These are phyloP conservation scores for Alternaria viburni DNA, from an alignment of 2,329 filamentous ascomycete genomes.

Conservation along the genomic window DNA sequence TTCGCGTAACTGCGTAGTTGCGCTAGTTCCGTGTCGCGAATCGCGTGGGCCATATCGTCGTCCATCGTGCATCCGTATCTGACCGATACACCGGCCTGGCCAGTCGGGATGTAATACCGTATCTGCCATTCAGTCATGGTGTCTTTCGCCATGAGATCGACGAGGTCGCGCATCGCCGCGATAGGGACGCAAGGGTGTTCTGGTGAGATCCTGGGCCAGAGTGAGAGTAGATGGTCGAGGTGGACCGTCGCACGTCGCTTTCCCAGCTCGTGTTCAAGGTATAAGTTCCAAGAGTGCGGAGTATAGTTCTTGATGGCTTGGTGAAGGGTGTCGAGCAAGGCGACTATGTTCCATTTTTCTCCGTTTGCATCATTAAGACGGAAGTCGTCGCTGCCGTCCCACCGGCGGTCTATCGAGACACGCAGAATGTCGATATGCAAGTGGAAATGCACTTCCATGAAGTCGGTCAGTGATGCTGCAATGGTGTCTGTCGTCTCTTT, in stretches of 20 bases:
- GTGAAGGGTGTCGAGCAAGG: background rate
- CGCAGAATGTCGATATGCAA: slow-evolving; percentile 1
- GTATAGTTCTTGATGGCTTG: background rate
- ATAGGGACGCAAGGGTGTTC: background rate
- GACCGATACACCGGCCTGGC: background rate
- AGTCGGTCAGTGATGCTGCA: background rate
- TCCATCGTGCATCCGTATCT: background rate
- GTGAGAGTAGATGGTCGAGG: slow-evolving; percentile 6
- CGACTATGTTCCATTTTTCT: background rate
- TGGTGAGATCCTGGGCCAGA: background rate
- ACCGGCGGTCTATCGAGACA: background rate
- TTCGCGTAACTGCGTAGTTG: background rate
- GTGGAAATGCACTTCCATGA: slow-evolving; percentile 2
- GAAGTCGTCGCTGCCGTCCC: background rate
- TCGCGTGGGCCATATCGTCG: background rate
- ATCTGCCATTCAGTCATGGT: slow-evolving; percentile 7
- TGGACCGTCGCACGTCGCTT: slow-evolving; percentile 3
- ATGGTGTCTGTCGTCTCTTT: slow-evolving; percentile 7
- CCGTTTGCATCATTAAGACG: background rate
- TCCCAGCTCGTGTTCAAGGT: background rate
- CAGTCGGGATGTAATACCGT: slow-evolving; percentile 3
- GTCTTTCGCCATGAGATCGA: slow-evolving; percentile 3
- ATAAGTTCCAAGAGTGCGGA: background rate
- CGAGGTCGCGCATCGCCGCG: background rate
- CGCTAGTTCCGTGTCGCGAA: background rate